Evolutionary conservation across 1,284 basidiomycete genomes (phyloP), one percentile per base, ranked within the genome.

Genomic region (Puccinia polysora): DNA sequence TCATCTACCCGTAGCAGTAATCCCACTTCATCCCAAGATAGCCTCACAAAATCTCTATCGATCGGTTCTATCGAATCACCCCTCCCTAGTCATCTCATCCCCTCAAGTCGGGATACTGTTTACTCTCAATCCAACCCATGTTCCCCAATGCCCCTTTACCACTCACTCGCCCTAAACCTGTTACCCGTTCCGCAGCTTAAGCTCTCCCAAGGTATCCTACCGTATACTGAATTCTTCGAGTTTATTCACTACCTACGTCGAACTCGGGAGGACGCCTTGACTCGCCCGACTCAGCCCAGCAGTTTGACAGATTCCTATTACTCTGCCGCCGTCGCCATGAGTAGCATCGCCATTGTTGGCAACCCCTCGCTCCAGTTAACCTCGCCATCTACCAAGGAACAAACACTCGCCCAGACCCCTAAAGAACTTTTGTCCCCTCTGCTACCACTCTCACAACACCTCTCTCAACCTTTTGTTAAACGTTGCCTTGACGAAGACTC

Each of bases 401-500:
- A 5, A 74, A 3, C 23, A 15, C 5, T 53, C 60, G 8, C 36
- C 23, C 0, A 53, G 84, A 62, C 82, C 85, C 63, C 88, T 89
- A 18, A 81, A 83, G 23, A 85, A 91, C 81, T 84, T 86, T 38
- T 86, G 87, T 47, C 84, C 91, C 32, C 82, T 90, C 59, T 80
- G 76, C 58, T 78, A 28, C 76, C 80, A 7, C 78, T 81, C 12
- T 77, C 76, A 28, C 78, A 80, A 56, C 77, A 81, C 32, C 73
- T 77, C 1, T 85, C 86, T 0, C 84, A 93, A 58, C 89, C 94
- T 0, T 97, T 97, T 81, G 81, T 97, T 30, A 85, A 89, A 18
- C 85, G 95, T 38, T 81, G 93, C 23, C 81, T 89, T 30, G 83
- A 84, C 2, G 96, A 98, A 81, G 95, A 98, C 80, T 90, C 94